phyloP scores from a whole-genome alignment of 345 rosid species.

The Cardamine chenopodiifolia region DNA sequence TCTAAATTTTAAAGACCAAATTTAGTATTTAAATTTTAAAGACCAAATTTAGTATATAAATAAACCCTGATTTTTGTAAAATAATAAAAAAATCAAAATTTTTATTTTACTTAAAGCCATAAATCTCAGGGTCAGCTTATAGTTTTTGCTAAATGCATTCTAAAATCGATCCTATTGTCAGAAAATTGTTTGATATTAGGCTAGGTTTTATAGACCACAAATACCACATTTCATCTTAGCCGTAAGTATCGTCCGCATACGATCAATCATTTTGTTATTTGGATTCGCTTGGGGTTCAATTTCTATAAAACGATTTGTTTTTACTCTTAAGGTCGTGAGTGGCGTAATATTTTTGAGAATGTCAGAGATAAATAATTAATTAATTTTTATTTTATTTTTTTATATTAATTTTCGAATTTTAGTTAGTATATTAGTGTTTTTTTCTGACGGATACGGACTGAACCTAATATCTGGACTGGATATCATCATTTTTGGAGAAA shows the following conservation, averaged over 20 bases:
- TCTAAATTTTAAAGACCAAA: too few relatives aligned
- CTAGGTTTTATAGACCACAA: background rate
- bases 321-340: background rate
- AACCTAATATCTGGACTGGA: background rate
- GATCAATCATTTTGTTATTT: background rate
- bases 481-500: background rate
- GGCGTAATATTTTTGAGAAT: background rate
- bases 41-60: background rate
- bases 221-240: too few relatives aligned
- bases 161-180: background rate
- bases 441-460: background rate
- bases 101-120: too few relatives aligned
- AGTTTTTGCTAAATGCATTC: background rate
- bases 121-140: too few relatives aligned
- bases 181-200: background rate
- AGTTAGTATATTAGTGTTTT: too few relatives aligned
- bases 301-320: background rate
- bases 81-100: too few relatives aligned
- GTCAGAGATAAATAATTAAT: background rate
- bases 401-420: too few relatives aligned
- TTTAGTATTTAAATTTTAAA: background rate
- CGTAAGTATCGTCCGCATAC: background rate
- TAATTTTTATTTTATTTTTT: too few relatives aligned
- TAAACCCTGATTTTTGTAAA: background rate
- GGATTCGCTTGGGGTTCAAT: background rate